These are phyloP conservation scores for Dictyostelium brefeldianum DNA, from an alignment of 78 protist species.

Conservation along the genomic window DNA sequence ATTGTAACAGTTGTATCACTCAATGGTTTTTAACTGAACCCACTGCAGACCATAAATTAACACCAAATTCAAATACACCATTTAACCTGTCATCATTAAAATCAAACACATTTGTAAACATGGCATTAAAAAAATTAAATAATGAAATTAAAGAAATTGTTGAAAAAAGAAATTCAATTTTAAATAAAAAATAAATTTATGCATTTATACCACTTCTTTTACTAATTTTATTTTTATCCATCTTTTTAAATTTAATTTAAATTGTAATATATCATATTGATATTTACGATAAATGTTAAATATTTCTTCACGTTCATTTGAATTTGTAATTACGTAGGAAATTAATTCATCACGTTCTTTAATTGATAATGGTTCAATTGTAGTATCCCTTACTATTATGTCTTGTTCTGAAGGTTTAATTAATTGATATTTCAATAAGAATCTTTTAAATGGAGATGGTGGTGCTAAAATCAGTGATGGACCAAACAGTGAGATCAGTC, in stretches of 20 bases:
- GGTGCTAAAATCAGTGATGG: neutral
- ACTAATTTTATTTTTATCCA: neutral
- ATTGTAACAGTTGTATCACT: neutral
- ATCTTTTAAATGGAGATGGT: neutral
- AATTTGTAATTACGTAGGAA: neutral
- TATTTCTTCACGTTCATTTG: conserved; percentile 15
- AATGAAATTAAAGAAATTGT: neutral
- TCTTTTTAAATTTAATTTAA: conserved; percentile 15
- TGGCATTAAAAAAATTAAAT: neutral
- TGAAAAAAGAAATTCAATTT: neutral
- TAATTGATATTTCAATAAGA: neutral
- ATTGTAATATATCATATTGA: conserved; percentile 2
- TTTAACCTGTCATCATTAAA: neutral
- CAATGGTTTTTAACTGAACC: neutral
- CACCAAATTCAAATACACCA: neutral
- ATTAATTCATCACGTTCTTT: conserved; percentile 38
- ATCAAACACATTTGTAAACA: neutral
- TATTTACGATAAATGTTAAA: conserved; percentile 32
- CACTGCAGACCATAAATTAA: neutral
- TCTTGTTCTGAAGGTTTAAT: conserved; percentile 13
- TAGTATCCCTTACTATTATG: neutral
- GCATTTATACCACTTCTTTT: too few species aligned
- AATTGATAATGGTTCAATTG: conserved; percentile 12
- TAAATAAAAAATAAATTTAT: too few species aligned
- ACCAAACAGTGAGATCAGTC: conserved; percentile 30